Evolutionary conservation across 352 stramenopile genomes (phyloP).

Genomic region (Phytophthora cajani): DNA sequence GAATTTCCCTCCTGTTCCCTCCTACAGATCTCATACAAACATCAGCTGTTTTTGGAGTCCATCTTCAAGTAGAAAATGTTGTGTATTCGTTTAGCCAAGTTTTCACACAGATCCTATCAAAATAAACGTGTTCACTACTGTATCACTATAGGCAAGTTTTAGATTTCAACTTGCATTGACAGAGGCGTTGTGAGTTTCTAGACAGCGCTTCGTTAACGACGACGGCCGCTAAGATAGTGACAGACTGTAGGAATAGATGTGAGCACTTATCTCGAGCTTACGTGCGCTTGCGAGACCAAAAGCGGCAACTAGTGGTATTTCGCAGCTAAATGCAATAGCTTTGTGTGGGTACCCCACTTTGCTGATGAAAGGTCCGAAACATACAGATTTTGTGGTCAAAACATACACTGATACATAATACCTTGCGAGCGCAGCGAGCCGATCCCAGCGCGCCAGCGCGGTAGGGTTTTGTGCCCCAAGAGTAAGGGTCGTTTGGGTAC

Average conservation of each 20-base stretch:
- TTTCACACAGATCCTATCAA: neutral
- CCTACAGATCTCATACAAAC: neutral
- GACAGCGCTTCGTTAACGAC: neutral
- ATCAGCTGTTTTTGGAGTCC: neutral
- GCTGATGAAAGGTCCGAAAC: too few relatives aligned
- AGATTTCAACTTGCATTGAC: neutral
- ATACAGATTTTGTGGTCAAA: too few relatives aligned
- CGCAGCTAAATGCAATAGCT: too few relatives aligned
- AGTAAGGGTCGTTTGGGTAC: too few relatives aligned
- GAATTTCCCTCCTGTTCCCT: neutral
- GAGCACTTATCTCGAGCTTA: neutral
- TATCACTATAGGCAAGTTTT: neutral
- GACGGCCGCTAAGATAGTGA: neutral
- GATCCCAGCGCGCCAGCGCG: too few relatives aligned
- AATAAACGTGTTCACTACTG: too few relatives aligned
- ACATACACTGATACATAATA: too few relatives aligned
- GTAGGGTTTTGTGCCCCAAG: too few relatives aligned
- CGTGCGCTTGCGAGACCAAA: neutral
- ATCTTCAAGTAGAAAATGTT: neutral
- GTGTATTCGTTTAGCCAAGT: neutral
- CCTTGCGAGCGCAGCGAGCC: too few relatives aligned
- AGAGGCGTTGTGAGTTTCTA: neutral
- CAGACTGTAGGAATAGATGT: neutral
- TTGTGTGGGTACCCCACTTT: too few relatives aligned
- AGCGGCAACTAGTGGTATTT: too few relatives aligned